Base-by-base conservation (phyloP, 208 protist species). In the Hexamita inflata region DNA sequence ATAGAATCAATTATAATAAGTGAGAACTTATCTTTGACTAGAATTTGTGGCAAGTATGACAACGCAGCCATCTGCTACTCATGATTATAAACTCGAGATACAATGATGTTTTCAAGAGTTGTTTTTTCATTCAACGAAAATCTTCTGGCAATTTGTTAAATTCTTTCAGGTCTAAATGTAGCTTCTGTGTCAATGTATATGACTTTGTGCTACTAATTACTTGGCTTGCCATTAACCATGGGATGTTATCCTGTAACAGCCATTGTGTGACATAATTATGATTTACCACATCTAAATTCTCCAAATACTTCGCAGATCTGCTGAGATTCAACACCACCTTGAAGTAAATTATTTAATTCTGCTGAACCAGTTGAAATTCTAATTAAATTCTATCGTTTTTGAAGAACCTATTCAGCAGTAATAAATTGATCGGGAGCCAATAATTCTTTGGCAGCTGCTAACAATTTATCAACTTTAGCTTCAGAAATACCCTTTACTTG, bases 401-500 rank as follows among this genome's bases (percentile, higher is more conserved):
- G 82, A 68, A 94, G 75, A 59, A 84, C 74, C 26, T 87, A 79
- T 24, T 80, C 84, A 4, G 88, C 92, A 24, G 89, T 93, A 58
- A 91, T 86, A 74, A 94, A 93, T 59, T 9, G 75, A 53, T 38
- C 34, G 19, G 2, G 0, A 38, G 0, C 45, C 38, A 80, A 32
- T 7, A 96, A 75, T 76, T 94, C 93, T 19, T 82, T 81, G 7
- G 91, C 89, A 0, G 90, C 91, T 58, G 96, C 91, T 49, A 96
- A 86, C 62, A 96, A 92, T 81, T 97, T 97, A 58, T 97, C 92
- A 32, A 94, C 88, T 80, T 98, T 98, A 15, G 90, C 89, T 59
- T 98, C 94, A 28, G 92, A 95, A 9, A 98, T 81, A n/a, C 94
- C 94, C 73, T 96, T 96, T 39, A 98, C 91, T n/a, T n/a, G 38